These are phyloP conservation scores for Monosporascus sp. DNA, from an alignment of 2,329 filamentous ascomycete genomes.

Conservation along the genomic window DNA sequence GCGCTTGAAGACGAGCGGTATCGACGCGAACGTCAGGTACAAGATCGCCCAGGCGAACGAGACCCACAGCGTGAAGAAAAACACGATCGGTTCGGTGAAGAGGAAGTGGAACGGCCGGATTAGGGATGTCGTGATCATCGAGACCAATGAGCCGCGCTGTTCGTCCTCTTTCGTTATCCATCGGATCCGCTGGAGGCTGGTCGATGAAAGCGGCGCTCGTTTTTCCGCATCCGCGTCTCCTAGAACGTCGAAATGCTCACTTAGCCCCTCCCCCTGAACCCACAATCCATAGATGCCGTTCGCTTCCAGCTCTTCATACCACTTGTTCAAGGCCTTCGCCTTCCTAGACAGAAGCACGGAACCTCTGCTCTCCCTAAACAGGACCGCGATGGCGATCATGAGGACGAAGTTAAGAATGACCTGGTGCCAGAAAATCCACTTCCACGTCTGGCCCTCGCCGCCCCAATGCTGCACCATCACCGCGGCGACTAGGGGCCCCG, in stretches of 20 bases:
- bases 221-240: conserved; percentile 9
- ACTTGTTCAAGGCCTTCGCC: conserved; percentile 67
- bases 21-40: conserved; percentile 76
- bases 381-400: conserved; percentile 57
- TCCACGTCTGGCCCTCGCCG: conserved; percentile 47
- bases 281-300: conserved; percentile 51
- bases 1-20: conserved; percentile 69
- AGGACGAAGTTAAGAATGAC: conserved; percentile 62
- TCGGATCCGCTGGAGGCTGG: conserved; percentile 52
- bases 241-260: conserved; percentile 5
- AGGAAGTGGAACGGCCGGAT: conserved; percentile 75
- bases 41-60: conserved; percentile 86
- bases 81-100: conserved; percentile 71
- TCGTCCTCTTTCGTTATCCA: conserved; percentile 80
- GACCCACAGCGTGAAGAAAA: conserved; percentile 86
- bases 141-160: conserved; percentile 60
- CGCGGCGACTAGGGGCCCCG: conserved; percentile 68
- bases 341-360: conserved; percentile 74
- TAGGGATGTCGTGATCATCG: conserved; percentile 69
- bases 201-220: not conserved
- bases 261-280: conserved; percentile 17
- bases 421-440: conserved; percentile 88
- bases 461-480: conserved; percentile 60
- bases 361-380: conserved; percentile 79
- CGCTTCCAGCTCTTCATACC: conserved; percentile 69